These are phyloP conservation scores for Ilex asprella DNA, from an alignment of 257 asterid genomes.

Conservation along the genomic window DNA sequence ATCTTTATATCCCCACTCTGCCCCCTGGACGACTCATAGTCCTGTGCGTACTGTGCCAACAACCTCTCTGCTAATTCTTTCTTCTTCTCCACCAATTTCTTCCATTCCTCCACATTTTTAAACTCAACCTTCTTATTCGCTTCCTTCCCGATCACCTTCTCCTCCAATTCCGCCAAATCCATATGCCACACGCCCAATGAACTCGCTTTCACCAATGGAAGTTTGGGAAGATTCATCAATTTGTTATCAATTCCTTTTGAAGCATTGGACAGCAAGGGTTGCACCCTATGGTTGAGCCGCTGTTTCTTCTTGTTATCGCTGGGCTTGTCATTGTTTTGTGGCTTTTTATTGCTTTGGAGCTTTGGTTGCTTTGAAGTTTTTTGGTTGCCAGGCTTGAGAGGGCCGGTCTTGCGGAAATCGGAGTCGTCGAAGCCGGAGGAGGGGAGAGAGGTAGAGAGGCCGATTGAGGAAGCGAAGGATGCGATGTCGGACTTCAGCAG, in stretches of 20 bases:
- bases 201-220: slow-evolving; percentile 63
- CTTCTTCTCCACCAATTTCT: slow-evolving; percentile 69
- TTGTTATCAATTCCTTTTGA: slow-evolving; percentile 14
- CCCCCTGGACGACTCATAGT: slow-evolving; percentile 67
- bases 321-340: slow-evolving; percentile 4
- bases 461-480: slow-evolving; percentile 81
- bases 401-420: slow-evolving; percentile 73
- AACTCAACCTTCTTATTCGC: slow-evolving; percentile 40
- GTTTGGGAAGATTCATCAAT: slow-evolving; percentile 59
- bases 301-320: not conserved
- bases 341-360: slow-evolving; percentile 1
- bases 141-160: slow-evolving; percentile 48
- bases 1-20: slow-evolving; percentile 84
- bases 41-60: slow-evolving; percentile 68
- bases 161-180: slow-evolving; percentile 73
- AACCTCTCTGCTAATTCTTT: slow-evolving; percentile 70
- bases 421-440: slow-evolving; percentile 78
- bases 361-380: not conserved
- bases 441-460: slow-evolving; percentile 40
- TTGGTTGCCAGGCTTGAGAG: slow-evolving; percentile 23
- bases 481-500: slow-evolving; percentile 60
- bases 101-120: slow-evolving; percentile 55
- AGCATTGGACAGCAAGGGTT: too few relatives aligned
- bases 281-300: too few relatives aligned
- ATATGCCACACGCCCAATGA: slow-evolving; percentile 49